Evolutionary conservation across 139 green algal species (phyloP).

Genomic region (Ettlia oleoabundans): DNA sequence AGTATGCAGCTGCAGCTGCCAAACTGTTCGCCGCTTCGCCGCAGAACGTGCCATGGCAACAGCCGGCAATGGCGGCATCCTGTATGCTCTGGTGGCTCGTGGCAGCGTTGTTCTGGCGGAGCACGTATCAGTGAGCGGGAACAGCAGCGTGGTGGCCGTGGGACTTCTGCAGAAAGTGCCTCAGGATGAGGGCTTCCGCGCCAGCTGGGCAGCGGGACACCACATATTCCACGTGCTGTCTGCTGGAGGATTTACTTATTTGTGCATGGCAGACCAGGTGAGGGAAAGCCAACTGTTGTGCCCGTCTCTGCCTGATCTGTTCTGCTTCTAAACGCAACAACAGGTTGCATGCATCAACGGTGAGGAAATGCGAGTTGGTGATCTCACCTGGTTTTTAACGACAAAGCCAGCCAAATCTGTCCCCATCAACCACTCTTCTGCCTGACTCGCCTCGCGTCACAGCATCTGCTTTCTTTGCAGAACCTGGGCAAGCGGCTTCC

Average conservation of each 20-base stretch:
- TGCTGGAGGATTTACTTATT: slow-evolving; percentile 77
- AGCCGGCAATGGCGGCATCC: slow-evolving; percentile 37
- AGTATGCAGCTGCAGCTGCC: background rate
- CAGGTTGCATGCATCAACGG: no score
- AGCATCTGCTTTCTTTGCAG: slow-evolving; percentile 45
- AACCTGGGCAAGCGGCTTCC: slow-evolving; percentile 78
- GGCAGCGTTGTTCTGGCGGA: slow-evolving; percentile 82
- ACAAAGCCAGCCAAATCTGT: no score
- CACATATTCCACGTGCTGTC: slow-evolving; percentile 92
- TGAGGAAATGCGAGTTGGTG: no score
- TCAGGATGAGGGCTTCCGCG: slow-evolving; percentile 46
- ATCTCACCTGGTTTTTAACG: no score
- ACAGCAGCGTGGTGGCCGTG: slow-evolving; percentile 77
- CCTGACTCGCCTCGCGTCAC: background rate
- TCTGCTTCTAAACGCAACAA: no score
- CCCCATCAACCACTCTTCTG: no score
- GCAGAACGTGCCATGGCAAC: background rate
- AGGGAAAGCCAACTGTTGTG: no score
- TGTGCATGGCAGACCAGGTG: slow-evolving; percentile 91
- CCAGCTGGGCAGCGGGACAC: slow-evolving; percentile 64
- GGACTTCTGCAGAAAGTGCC: slow-evolving; percentile 84
- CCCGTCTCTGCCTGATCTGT: no score
- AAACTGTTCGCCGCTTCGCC: background rate
- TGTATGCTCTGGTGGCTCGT: slow-evolving; percentile 79
- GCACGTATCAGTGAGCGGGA: slow-evolving; percentile 64